Evolutionary conservation across 2,329 filamentous ascomycete genomes (phyloP).

Genomic region (Aquanectria penicillioides): DNA sequence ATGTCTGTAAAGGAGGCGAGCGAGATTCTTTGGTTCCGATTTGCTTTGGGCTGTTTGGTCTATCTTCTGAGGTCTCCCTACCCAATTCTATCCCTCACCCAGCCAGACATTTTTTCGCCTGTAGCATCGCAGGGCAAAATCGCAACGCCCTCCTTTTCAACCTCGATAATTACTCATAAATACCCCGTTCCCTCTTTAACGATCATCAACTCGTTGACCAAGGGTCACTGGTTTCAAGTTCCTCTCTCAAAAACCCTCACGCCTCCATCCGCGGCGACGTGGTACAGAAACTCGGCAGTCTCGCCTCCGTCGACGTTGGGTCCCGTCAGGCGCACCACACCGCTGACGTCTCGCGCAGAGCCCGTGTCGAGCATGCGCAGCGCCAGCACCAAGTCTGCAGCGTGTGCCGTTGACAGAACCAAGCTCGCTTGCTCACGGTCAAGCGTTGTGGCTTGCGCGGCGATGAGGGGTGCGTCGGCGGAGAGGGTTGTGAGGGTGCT

Average conservation of each 20-base stretch:
- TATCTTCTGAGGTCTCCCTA: background rate
- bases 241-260: constrained; percentile 89
- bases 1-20: background rate
- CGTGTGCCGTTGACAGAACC: constrained; percentile 76
- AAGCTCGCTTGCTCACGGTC: constrained; percentile 79
- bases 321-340: constrained; percentile 80
- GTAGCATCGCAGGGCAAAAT: background rate
- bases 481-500: constrained; percentile 73
- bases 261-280: constrained; percentile 80
- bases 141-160: background rate
- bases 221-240: constrained; percentile 36
- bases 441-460: constrained; percentile 68
- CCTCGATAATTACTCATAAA: background rate
- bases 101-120: background rate
- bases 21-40: background rate
- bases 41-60: background rate
- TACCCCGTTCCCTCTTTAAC: background rate
- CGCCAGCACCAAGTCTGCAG: constrained; percentile 76
- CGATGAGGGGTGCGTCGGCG: constrained; percentile 79
- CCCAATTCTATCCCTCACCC: background rate
- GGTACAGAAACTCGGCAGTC: constrained; percentile 82
- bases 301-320: constrained; percentile 49
- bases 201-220: background rate
- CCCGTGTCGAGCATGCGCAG: constrained; percentile 85
- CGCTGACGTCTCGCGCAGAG: constrained; percentile 89